Evolutionary conservation across 768 basidiomycete genomes (phyloP), one percentile per base, ranked within the genome.

Genomic region (Mycena haematopus): DNA sequence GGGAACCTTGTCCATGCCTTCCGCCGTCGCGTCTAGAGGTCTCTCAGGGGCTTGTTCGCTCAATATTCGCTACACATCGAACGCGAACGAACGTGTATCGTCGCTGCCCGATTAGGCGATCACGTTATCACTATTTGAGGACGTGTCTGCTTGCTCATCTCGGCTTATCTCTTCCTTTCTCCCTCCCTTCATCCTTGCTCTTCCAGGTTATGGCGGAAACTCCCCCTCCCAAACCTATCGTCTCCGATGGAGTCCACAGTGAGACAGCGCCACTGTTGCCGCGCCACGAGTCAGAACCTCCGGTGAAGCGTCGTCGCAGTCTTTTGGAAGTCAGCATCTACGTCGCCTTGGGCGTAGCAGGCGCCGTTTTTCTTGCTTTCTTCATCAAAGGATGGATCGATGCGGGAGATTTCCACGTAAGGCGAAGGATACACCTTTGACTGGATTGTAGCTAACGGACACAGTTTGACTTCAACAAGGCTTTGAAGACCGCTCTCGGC

Each of bases 401-500:
- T 45, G 79, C 86, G 9, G 88, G 82, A 24, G 87, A 92, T 71
- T 81, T 84, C 13, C 81, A 90, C 46, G 90, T 91, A 60, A 52
- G 50, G 33, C 49, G 35, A 35, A 52, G 33, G 2, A 52, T 19
- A 13, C 9, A 31, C 6, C 33, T n/a, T 14, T 52, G 13, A 29
- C 33, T 4, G 10, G 7, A 13, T 15, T 14, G 15, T 35, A 35
- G 7, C 21, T 52, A 22, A 52, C 10, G 2, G 21, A n/a, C 57
- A 24, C 72, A 96, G 87, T 96, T 98, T 66, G 95, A 99, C 73
- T 77, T 92, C 13, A 76, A 78, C 33, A 83, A 84, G 29, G 92
- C 96, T 0, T 76, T 97, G 67, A 91, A 85, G 78, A 85, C 81
- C 47, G 96, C 96, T 4, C 81, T 92, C 0, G 96, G 96, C 9